Evolutionary conservation across 495 filamentous ascomycete species (phyloP), one percentile per base, ranked within the genome.

Genomic region (Xylaria palmicola): DNA sequence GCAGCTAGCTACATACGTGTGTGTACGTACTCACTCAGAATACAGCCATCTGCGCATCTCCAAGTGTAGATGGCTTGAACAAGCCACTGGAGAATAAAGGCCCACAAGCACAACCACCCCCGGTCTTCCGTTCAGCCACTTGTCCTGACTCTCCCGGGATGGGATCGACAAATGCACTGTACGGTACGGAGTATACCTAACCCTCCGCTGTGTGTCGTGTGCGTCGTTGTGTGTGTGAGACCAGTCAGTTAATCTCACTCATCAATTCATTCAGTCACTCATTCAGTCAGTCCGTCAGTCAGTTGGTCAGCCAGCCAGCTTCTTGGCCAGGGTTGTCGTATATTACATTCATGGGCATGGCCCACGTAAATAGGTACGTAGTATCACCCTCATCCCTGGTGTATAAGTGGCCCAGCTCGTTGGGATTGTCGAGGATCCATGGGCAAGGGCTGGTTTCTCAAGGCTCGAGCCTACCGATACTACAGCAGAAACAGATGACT

Each of bases 41-140:
- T n/a, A 19, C 41, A 44, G 41, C 41, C 41, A 44, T 19, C 22
- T n/a, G 41, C 19, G 41, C 19, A 44, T 44, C 10, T n/a, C 41
- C 22, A 19, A n/a, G n/a, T n/a, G n/a, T n/a, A 19, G 41, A 44
- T 7, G 37, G 13, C 9, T 13, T 15, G 13, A 13, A 27, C 19
- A 10, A 55, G 51, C 22, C 34, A 55, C 30, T 40, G 36, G 36
- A 27, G 34, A 55, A 36, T 55, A 7, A 29, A 17, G 41, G 36
- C 22, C 51, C 51, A 55, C 51, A 40, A 41, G 36, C 51, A 27
- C 39, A n/a, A 40, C 39, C 37, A 43, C 53, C 51, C 51, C 51
- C 51, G 36, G 51, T 55, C 51, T 41, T 26, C 12, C 41, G 51
- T 24, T 55, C 34, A 55, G 51, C 51, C 51, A 41, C 51, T 54